A percentile compares a stretch with the other conserved stretches of the same genome.
phyloP scores from a whole-genome alignment of 2,329 filamentous ascomycete species.

The Pseudogymnoascus sp. region DNA sequence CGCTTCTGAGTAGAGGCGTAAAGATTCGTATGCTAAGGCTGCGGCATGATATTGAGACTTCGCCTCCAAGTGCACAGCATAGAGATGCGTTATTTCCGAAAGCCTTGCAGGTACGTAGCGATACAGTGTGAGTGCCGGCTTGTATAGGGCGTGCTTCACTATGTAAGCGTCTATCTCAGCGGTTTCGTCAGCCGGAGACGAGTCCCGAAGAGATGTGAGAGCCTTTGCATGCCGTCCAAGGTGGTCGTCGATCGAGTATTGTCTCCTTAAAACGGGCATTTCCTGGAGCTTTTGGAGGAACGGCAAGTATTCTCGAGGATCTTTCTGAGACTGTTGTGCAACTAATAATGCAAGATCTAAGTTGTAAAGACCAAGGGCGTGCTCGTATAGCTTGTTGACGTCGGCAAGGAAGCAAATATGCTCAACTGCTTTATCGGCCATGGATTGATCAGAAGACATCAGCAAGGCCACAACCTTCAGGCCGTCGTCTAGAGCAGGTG shows the following conservation, averaged over 20 bases:
- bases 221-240: slow-evolving; percentile 72
- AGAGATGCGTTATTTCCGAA: slow-evolving; percentile 63
- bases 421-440: slow-evolving; percentile 83
- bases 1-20: slow-evolving; percentile 65
- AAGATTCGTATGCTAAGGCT: slow-evolving; percentile 82
- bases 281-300: slow-evolving; percentile 84
- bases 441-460: slow-evolving; percentile 55
- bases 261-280: slow-evolving; percentile 60
- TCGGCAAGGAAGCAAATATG: slow-evolving; percentile 97
- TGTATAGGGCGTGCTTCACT: slow-evolving; percentile 72
- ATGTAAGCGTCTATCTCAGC: slow-evolving; percentile 73
- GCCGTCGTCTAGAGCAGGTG: slow-evolving; percentile 82
- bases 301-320: slow-evolving; percentile 89
- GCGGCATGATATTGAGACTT: slow-evolving; percentile 77
- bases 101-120: slow-evolving; percentile 69
- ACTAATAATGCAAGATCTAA: slow-evolving; percentile 83
- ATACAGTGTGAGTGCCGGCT: slow-evolving; percentile 69
- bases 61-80: slow-evolving; percentile 69
- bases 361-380: slow-evolving; percentile 84
- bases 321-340: slow-evolving; percentile 91
- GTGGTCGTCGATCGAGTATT: slow-evolving; percentile 84
- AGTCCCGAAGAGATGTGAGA: slow-evolving; percentile 63
- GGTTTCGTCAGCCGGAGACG: slow-evolving; percentile 52
- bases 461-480: slow-evolving; percentile 71
- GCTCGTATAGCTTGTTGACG: slow-evolving; percentile 83